phyloP scores from a whole-genome alignment of 768 basidiomycete genomes.

The Boletus tylopilopsis region DNA sequence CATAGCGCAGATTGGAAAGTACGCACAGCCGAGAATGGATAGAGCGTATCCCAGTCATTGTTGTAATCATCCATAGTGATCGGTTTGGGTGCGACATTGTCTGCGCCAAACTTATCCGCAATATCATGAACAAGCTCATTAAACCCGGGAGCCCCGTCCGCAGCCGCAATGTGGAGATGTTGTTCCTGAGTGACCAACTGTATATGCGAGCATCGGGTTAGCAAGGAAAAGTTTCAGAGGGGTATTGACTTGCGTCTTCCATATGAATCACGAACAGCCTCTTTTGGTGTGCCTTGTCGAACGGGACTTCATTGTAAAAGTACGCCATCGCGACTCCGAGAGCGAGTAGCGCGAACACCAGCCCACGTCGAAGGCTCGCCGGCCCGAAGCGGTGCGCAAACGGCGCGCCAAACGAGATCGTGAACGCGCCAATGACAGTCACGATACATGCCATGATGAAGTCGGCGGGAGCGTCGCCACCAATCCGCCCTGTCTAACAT shows the following conservation, averaged over 20 bases:
- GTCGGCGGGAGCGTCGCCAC: constrained; percentile 80
- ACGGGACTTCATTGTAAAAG: constrained; percentile 60
- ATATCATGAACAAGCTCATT: constrained; percentile 57
- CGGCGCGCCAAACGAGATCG: constrained; percentile 59
- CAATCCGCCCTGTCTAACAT: constrained; percentile 73
- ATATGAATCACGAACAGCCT: constrained; percentile 78
- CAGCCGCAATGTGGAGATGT: constrained; percentile 74
- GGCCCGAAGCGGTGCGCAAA: constrained; percentile 71
- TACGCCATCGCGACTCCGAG: constrained; percentile 53
- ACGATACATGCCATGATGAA: constrained; percentile 83
- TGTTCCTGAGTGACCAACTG: constrained; percentile 72
- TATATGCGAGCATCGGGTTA: background rate
- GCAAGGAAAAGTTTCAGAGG: background rate
- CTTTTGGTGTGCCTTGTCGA: constrained; percentile 85
- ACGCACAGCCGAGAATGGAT: constrained; percentile 72
- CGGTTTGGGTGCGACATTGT: constrained; percentile 36
- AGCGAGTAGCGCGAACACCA: constrained; percentile 44
- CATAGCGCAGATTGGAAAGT: background rate
- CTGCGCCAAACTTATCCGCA: constrained; percentile 53
- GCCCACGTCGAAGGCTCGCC: constrained; percentile 31
- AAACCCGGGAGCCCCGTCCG: constrained; percentile 82
- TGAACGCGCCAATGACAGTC: constrained; percentile 50
- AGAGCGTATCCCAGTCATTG: constrained; percentile 84
- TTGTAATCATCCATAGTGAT: constrained; percentile 74
- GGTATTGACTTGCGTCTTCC: constrained; percentile 64